A percentile compares a stretch with the other conserved stretches of the same genome.
Evolutionary conservation across 2,329 filamentous ascomycete genomes (phyloP).

Genomic region (Trichocomaceae sp.): DNA sequence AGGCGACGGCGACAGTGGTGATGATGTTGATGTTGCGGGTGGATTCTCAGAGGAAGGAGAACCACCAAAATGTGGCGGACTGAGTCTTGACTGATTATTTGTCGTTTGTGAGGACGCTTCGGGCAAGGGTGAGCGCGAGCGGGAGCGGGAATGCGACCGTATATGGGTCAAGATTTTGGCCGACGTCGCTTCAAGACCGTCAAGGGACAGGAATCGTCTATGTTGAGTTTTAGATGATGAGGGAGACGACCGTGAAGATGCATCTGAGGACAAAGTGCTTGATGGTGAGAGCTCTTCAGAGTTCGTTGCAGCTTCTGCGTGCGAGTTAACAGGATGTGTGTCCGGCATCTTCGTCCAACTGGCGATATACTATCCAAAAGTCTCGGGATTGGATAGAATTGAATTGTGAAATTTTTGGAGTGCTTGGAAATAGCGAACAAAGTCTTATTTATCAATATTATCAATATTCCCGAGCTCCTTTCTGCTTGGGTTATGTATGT

Average conservation of each 20-base stretch:
- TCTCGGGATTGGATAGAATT: background rate
- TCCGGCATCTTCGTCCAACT: slow-evolving; percentile 13
- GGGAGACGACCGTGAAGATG: background rate
- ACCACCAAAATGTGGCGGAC: background rate
- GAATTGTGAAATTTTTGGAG: background rate
- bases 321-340: slow-evolving; percentile 6
- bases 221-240: slow-evolving; percentile 2
- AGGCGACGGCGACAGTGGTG: background rate
- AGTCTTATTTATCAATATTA: slow-evolving; percentile 2
- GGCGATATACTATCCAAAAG: too few species aligned
- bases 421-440: background rate
- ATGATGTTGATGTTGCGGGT: background rate
- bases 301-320: slow-evolving; percentile 1
- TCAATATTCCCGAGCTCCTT: background rate
- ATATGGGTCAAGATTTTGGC: slow-evolving; percentile 7
- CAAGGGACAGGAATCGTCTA: slow-evolving; percentile 10
- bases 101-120: background rate
- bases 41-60: background rate
- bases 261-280: slow-evolving; percentile 4
- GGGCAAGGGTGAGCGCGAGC: slow-evolving; percentile 13
- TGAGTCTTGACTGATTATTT: background rate
- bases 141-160: background rate
- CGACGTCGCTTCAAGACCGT: slow-evolving; percentile 5
- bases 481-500: background rate
- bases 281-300: slow-evolving; percentile 3